Conservation (phyloP, 108 stramenopile genomes). For the Epithemia pelagica region DNA sequence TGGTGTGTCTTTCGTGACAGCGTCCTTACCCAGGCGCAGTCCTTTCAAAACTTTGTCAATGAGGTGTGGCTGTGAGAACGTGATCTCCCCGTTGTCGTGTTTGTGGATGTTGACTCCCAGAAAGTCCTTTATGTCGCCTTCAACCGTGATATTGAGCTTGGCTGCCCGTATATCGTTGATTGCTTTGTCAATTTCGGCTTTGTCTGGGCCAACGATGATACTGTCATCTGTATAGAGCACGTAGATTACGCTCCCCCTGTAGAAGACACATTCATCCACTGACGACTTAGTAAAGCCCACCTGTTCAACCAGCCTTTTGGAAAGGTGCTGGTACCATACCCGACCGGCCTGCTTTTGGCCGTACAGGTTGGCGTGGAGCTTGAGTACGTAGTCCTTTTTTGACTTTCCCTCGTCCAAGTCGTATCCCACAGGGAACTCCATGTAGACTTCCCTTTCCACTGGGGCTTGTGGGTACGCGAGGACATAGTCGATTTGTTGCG, state of each 20-base stretch:
- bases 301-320: slow-evolving; percentile 7
- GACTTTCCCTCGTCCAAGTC: slow-evolving; percentile 13
- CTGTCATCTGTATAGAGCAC: slow-evolving; percentile 42
- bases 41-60: slow-evolving; percentile 25
- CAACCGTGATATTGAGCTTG: slow-evolving; percentile 20
- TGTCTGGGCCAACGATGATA: slow-evolving; percentile 30
- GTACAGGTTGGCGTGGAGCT: slow-evolving; percentile 27
- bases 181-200: slow-evolving; percentile 18
- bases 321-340: slow-evolving; percentile 30
- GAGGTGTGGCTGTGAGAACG: slow-evolving; percentile 25
- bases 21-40: neutral
- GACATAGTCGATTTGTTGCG: slow-evolving; percentile 38
- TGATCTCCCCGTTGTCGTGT: slow-evolving; percentile 7
- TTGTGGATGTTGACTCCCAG: slow-evolving; percentile 30
- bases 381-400: slow-evolving; percentile 23
- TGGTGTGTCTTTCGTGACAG: slow-evolving; percentile 7
- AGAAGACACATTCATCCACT: slow-evolving; percentile 47
- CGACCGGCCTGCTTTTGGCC: slow-evolving; percentile 32
- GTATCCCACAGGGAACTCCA: slow-evolving; percentile 39
- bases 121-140: slow-evolving; percentile 24
- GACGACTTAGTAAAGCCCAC: slow-evolving; percentile 28
- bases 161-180: slow-evolving; percentile 21
- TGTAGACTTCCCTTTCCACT: slow-evolving; percentile 28
- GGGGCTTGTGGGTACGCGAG: slow-evolving; percentile 39
- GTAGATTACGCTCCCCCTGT: slow-evolving; percentile 29